phyloP scores from a whole-genome alignment of 352 stramenopile species.

The Globisporangium uncinulatum region DNA sequence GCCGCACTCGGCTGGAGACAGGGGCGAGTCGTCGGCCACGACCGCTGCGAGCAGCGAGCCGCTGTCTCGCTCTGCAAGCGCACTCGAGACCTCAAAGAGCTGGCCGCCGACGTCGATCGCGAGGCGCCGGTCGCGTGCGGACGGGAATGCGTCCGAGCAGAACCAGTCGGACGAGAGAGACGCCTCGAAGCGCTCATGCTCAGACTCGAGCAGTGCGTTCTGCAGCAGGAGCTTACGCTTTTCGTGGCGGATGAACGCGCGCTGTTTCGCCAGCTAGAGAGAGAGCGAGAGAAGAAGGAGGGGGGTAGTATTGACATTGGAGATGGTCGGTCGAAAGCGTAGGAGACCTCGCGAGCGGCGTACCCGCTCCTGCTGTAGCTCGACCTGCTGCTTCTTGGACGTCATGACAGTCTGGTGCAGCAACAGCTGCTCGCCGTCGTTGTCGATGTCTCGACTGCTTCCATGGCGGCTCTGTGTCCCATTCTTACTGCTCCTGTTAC shows the following conservation, averaged over 20 bases:
- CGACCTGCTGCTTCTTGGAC: constrained; percentile 61
- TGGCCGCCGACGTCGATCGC: constrained; percentile 65
- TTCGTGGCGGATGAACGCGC: constrained; percentile 75
- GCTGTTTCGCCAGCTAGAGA: constrained; percentile 55
- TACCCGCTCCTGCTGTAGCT: constrained; percentile 56
- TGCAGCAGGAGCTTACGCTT: constrained; percentile 71
- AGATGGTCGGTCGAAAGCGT: neutral
- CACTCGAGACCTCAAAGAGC: constrained; percentile 61
- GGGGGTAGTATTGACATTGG: neutral
- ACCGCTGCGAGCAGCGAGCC: constrained; percentile 64
- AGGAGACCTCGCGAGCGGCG: neutral
- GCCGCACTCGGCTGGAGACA: constrained; percentile 46
- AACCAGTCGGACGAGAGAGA: constrained; percentile 75
- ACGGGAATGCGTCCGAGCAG: constrained; percentile 46
- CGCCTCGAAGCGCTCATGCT: constrained; percentile 68
- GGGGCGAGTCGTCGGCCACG: constrained; percentile 54
- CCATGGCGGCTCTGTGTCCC: neutral
- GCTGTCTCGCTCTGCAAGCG: constrained; percentile 44
- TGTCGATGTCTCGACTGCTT: neutral
- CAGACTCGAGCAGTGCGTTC: constrained; percentile 64
- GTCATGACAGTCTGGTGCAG: constrained; percentile 64
- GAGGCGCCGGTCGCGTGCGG: constrained; percentile 34
- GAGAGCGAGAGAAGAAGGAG: neutral
- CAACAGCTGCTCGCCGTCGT: constrained; percentile 55
- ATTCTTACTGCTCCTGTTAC: neutral